Conservation (phyloP, 2,329 filamentous ascomycete genomes). For the Fusarium buharicum region DNA sequence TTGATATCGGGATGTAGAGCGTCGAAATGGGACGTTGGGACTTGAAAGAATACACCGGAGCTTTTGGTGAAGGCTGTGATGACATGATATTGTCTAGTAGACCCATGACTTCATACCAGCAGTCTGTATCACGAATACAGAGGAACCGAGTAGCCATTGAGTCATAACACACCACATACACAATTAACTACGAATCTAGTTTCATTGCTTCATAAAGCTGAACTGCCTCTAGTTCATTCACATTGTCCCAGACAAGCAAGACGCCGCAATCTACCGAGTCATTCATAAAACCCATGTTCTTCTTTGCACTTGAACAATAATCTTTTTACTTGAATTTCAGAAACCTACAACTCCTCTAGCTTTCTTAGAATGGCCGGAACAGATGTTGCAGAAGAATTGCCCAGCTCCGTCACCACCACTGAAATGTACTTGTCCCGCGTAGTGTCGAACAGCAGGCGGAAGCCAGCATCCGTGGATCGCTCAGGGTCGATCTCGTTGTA, state of each 20-base stretch:
- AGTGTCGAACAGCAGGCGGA: slow-evolving; percentile 86
- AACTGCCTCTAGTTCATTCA: slow-evolving; percentile 20
- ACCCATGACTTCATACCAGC: background rate
- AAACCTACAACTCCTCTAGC: slow-evolving; percentile 63
- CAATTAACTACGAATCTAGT: slow-evolving; percentile 9
- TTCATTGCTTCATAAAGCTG: slow-evolving; percentile 20
- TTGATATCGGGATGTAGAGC: slow-evolving; percentile 37
- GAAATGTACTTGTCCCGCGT: slow-evolving; percentile 88
- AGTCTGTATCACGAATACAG: background rate
- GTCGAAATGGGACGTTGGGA: slow-evolving; percentile 42
- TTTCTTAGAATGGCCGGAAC: slow-evolving; percentile 74
- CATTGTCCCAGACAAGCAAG: slow-evolving; percentile 9
- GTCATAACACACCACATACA: background rate
- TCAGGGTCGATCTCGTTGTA: slow-evolving; percentile 89
- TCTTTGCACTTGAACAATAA: too few relatives aligned
- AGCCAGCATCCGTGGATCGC: slow-evolving; percentile 67
- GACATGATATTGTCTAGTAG: slow-evolving; percentile 3
- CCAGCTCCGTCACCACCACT: slow-evolving; percentile 91
- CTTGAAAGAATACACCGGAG: slow-evolving; percentile 30
- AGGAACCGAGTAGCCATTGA: background rate
- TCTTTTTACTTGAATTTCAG: slow-evolving; percentile 26
- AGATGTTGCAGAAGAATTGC: slow-evolving; percentile 84
- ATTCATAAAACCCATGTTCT: slow-evolving; percentile 20
- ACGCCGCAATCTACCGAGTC: slow-evolving; percentile 31
- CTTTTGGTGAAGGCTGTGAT: slow-evolving; percentile 21